Base-by-base conservation (phyloP, 2,329 filamentous ascomycete species). In the Byssoonygena ceratinophila region DNA sequence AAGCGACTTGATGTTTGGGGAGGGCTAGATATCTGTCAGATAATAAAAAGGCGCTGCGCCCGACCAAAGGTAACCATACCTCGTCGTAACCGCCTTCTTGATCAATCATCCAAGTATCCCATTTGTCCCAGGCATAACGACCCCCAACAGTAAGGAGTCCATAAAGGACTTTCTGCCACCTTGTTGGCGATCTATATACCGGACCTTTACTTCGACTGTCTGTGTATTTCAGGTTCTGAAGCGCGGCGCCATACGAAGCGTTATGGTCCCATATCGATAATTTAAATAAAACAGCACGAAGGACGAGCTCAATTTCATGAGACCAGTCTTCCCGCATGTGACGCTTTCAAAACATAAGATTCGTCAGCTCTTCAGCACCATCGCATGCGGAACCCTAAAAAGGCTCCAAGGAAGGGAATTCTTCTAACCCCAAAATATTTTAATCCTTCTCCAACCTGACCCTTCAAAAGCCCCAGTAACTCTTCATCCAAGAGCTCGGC, bases 201-300 rank as follows among this genome's bases (percentile, higher is more conserved):
- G 80, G 71, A 8, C 80, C 80, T 44, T 70, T 70, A 50, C 75
- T 77, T 56, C 91, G 79, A 46, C 89, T 90, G 66, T 97, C 91
- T 9, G 87, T 85, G 64, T 91, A 97, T 64, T 83, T 83, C 25
- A 98, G 77, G 57, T 94, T 94, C 68, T 98, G 92, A 46, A 98
- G 74, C 32, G 87, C 83, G 9, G 92, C 92, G 55, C 92, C 92
- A 68, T 98, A 97, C 4, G 87, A 94, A 36, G 92, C 87, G 67
- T 95, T 84, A 67, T 96, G 87, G 68, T 97, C 90, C 92, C 92
- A 98, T 54, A 98, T 83, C 14, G 86, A 88, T 57, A 98, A 78
- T 70, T 98, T 98, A 76, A 96, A 98, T 6, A 98, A 74, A 2
- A 89, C 74, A 1, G 84, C 81, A 44, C 91, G 78, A 52, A 98